Conservation (phyloP, 1,284 basidiomycete species). For the Fomitopsis schrenkii region DNA sequence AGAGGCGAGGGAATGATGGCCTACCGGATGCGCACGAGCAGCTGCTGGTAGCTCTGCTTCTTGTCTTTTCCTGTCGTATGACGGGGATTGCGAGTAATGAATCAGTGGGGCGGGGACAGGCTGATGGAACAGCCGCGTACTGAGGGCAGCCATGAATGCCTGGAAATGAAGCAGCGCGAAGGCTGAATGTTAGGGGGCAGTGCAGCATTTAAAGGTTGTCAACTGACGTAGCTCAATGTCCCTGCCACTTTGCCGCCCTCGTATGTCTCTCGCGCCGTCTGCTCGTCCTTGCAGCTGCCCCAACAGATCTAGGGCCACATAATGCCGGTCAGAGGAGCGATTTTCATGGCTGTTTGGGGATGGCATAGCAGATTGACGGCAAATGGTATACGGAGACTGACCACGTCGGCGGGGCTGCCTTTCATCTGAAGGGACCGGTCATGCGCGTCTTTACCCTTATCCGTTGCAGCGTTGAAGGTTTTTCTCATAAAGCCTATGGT, state of each 20-base stretch:
- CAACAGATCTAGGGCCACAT: conserved; percentile 54
- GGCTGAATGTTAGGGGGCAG: neutral
- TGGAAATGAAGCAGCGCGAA: conserved; percentile 17
- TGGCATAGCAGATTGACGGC: conserved; percentile 8
- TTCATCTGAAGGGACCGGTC: conserved; percentile 62
- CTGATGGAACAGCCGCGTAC: conserved; percentile 29
- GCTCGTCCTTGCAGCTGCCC: conserved; percentile 91
- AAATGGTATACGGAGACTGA: conserved; percentile 19
- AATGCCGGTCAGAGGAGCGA: neutral
- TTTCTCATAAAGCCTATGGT: conserved; percentile 46
- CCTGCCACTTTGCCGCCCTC: conserved; percentile 84
- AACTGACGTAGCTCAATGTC: conserved; percentile 75
- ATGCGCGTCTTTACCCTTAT: conserved; percentile 52
- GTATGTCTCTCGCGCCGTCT: conserved; percentile 83
- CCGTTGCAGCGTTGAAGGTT: conserved; percentile 38
- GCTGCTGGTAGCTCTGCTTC: conserved; percentile 77
- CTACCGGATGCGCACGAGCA: conserved; percentile 66
- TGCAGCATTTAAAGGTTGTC: neutral
- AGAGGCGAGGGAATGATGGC: conserved; percentile 2
- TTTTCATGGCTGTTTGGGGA: conserved; percentile 23
- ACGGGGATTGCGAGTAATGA: conserved; percentile 6
- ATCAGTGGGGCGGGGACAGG: neutral
- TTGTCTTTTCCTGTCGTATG: conserved; percentile 47
- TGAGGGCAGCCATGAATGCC: conserved; percentile 73
- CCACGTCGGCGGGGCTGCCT: conserved; percentile 74